Conservation (phyloP, 1,284 basidiomycete species). For the Ganoderma sinense region DNA sequence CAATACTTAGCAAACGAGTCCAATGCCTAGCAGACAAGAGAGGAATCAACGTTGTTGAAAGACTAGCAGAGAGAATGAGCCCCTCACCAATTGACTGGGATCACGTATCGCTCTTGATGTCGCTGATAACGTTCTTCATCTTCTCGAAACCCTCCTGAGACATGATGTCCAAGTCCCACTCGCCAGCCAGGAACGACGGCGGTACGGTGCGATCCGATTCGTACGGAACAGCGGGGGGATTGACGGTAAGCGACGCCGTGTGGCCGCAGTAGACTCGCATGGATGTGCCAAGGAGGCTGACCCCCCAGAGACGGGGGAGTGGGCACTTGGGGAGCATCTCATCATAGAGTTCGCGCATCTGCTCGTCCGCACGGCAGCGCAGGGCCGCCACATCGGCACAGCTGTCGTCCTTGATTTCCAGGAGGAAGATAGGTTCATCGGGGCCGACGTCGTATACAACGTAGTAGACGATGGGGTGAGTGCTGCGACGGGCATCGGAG, state of each 20-base stretch:
- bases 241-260: neutral
- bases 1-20: no score
- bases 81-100: neutral
- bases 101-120: neutral
- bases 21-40: no score
- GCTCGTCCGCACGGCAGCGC: neutral
- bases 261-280: neutral
- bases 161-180: neutral
- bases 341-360: neutral
- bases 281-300: neutral
- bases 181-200: neutral
- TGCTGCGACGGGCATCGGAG: neutral
- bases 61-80: neutral
- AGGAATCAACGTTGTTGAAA: neutral
- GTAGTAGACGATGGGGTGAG: neutral
- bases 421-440: neutral
- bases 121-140: neutral
- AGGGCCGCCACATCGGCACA: neutral
- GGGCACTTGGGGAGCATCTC: neutral
- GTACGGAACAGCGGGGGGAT: neutral
- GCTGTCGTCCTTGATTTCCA: neutral
- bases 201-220: neutral
- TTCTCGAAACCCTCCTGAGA: neutral
- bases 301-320: neutral
- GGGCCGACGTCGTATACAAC: neutral